Evolutionary conservation across 164 flowering plant genomes (phyloP), one percentile per base, ranked within the genome.

Genomic region (Chimonanthus praecox): DNA sequence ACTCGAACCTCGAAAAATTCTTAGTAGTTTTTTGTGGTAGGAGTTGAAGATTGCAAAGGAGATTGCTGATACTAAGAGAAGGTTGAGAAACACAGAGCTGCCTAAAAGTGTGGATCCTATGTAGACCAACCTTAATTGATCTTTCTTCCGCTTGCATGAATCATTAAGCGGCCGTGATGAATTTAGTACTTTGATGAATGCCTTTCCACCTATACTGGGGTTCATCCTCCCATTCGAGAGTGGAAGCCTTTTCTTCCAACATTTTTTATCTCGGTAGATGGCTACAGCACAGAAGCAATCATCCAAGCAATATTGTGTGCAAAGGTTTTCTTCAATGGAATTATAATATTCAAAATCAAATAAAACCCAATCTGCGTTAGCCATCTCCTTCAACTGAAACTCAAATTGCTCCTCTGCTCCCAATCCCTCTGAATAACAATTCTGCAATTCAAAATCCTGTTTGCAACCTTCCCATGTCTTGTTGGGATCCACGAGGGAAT

Each of bases 191-290:
- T 79, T 79, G 73, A 89, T 72, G 47, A 83, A 71, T 48, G 85
- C 80, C 54, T 54, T 87, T 9, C 44, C 60, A 4, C 69, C 21
- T 2, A n/a, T 11, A 69, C 3, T 69, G 4, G 9, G 48, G 7
- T 15, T 15, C 8, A 70, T 11, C 46, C 72, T 77, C 4, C 90
- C 91, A 79, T 81, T 68, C 0, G 77, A 75, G 0, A 82, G 66
- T 4, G 85, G 85, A 6, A 75, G 60, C 70, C 66, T 81, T 76
- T 87, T 87, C 82, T 82, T 84, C 84, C 80, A 83, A 66, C 91
- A 89, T 0, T 6, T 54, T 1, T 62, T 69, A 13, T 47, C 58
- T 5, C 67, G 44, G 68, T 58, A 69, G 4, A 83, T 87, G 49
- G 74, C 87, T 11, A 75, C 84, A 20, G 5, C 8, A 62, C 90